Base-by-base conservation (phyloP, 495 filamentous ascomycete genomes). In the Bryoglossum gracile region DNA sequence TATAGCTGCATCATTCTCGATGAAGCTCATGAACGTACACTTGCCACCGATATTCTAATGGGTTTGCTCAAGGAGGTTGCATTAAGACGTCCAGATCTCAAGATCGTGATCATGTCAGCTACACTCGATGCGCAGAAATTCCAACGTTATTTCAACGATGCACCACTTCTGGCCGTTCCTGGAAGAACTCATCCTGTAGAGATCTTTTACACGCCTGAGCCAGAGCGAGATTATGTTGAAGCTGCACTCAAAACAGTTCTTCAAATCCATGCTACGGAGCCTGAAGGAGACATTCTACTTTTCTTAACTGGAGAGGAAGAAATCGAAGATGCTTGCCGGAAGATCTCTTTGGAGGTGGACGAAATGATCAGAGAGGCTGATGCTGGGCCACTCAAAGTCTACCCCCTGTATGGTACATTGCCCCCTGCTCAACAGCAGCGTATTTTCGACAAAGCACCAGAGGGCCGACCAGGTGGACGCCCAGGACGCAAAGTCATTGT, bases 1-100 rank as follows among this genome's bases (percentile, higher is more conserved):
- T 99, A 99, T 70, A 91, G 89, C 73, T 92, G 86, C 53, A 96
- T 99, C 62, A 99, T 99, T 62, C 82, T 99, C 50, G 94, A 99
- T 65, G 91, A 97, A 68, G 91, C 91, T 40, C 91, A 97, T 78
- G 91, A 97, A 69, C 79, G 91, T 61, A 97, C 91, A 0, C 77
- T 96, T 48, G 87, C 91, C 16, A 97, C 91, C 14, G 91, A 97
- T 70, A 89, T 95, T 43, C 70, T 97, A 32, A 97, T 97, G 91
- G 91, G 86, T 42, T 76, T 97, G 44, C 68, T 97, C 43, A 96
- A 96, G 67, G 82, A 91, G 57, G 80, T 97, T 16, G 82, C 86
- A 9, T 50, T 66, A 51, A 78, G 89, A 58, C 73, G 91, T 45
- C 78, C 84, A 4, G 91, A 96, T 61, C 63, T 97, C 52, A 97